These are phyloP conservation scores for Candida manassasensis DNA, from an alignment of 805 yeast species.

Conservation along the genomic window DNA sequence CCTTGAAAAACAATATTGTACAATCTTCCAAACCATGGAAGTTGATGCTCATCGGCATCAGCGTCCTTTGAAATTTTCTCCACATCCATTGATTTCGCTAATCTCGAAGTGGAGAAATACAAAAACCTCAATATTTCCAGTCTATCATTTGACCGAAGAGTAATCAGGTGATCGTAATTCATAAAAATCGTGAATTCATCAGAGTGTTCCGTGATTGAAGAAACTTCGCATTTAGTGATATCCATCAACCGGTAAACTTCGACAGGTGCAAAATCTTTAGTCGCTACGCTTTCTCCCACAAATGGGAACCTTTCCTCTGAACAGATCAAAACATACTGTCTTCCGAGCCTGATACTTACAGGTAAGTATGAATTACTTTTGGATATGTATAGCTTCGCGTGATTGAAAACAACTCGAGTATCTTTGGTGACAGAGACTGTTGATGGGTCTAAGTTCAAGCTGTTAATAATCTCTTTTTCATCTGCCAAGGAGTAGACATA, in stretches of 20 bases:
- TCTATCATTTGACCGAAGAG: slow-evolving; percentile 31
- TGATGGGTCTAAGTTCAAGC: slow-evolving; percentile 31
- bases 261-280: slow-evolving; percentile 29
- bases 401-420: slow-evolving; percentile 30
- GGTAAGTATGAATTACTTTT: slow-evolving; percentile 49
- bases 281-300: slow-evolving; percentile 16
- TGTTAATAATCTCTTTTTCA: slow-evolving; percentile 26
- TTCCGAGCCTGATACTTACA: slow-evolving; percentile 64
- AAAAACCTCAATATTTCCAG: slow-evolving; percentile 66
- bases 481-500: slow-evolving; percentile 34
- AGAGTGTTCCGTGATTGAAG: slow-evolving; percentile 21
- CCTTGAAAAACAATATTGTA: slow-evolving; percentile 66
- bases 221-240: slow-evolving; percentile 32
- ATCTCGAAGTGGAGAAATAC: slow-evolving; percentile 59
- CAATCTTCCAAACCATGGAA: slow-evolving; percentile 51
- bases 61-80: slow-evolving; percentile 15
- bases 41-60: slow-evolving; percentile 13
- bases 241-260: slow-evolving; percentile 31
- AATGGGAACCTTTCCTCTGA: slow-evolving; percentile 19
- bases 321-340: slow-evolving; percentile 58
- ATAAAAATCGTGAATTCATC: slow-evolving; percentile 35
- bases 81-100: slow-evolving; percentile 29
- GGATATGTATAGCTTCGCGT: slow-evolving; percentile 45
- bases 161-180: slow-evolving; percentile 21
- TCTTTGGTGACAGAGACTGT: slow-evolving; percentile 34